These are phyloP conservation scores for Hygrophorus pudorinus DNA, from an alignment of 768 basidiomycete genomes.

Conservation along the genomic window DNA sequence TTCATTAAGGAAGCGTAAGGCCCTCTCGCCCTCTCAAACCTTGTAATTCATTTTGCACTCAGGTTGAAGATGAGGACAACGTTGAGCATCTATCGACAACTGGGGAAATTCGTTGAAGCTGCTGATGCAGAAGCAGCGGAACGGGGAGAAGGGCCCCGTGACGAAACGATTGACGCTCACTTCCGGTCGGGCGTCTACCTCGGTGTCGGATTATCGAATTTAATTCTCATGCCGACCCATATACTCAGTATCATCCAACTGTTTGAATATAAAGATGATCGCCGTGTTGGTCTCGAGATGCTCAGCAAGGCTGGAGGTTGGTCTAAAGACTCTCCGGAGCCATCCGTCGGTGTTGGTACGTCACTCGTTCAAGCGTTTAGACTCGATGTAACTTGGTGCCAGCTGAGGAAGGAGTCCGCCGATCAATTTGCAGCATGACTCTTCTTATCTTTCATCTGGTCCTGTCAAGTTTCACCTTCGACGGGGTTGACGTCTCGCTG, in stretches of 20 bases:
- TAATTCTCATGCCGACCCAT: slow-evolving; percentile 80
- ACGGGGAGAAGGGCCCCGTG: slow-evolving; percentile 41
- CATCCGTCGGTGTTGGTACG: slow-evolving; percentile 39
- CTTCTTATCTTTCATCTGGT: slow-evolving; percentile 90
- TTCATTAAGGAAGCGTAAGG: slow-evolving; percentile 88
- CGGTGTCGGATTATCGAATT: slow-evolving; percentile 77
- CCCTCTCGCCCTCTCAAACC: slow-evolving; percentile 4
- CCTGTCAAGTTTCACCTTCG: slow-evolving; percentile 64
- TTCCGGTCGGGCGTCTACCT: slow-evolving; percentile 90
- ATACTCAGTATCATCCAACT: slow-evolving; percentile 76
- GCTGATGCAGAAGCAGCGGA: slow-evolving; percentile 42
- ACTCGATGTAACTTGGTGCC: slow-evolving; percentile 2
- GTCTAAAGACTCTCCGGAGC: slow-evolving; percentile 30
- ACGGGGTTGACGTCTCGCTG: slow-evolving; percentile 64
- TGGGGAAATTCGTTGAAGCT: slow-evolving; percentile 67
- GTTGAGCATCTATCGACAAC: slow-evolving; percentile 70
- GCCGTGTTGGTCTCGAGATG: slow-evolving; percentile 51
- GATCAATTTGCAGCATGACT: slow-evolving; percentile 76
- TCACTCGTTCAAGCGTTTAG: slow-evolving; percentile 1
- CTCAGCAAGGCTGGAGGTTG: slow-evolving; percentile 64
- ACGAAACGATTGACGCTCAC: slow-evolving; percentile 67
- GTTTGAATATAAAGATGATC: slow-evolving; percentile 85
- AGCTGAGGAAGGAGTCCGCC: slow-evolving; percentile 69
- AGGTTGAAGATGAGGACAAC: slow-evolving; percentile 89
- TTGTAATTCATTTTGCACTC: slow-evolving; percentile 2